Conservation (phyloP, 805 yeast genomes). For the Spathaspora passalidarum region DNA sequence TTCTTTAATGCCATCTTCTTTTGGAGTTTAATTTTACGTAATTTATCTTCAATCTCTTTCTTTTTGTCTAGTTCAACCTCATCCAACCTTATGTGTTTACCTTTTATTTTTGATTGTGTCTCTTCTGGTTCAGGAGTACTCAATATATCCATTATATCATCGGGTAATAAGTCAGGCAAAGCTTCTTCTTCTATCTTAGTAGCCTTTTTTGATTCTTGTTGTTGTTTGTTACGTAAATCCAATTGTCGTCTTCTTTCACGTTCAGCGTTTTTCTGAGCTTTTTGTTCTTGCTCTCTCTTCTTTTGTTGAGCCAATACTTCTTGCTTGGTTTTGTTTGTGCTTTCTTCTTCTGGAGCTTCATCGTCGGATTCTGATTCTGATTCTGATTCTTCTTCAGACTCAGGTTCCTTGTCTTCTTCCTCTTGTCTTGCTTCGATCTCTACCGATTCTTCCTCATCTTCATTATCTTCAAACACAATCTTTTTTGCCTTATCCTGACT, state of each 20-base stretch:
- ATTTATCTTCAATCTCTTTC: constrained; percentile 27
- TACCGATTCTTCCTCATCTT: constrained; percentile 10
- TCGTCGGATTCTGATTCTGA: constrained; percentile 22
- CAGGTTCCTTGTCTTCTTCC: constrained; percentile 13
- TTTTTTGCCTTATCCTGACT: constrained; percentile 23
- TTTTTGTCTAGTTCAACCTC: constrained; percentile 33
- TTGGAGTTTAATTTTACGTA: constrained; percentile 19
- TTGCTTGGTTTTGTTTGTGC: constrained; percentile 26
- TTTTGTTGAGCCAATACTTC: constrained; percentile 18
- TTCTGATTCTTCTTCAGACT: constrained; percentile 15
- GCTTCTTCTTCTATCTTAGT: constrained; percentile 17
- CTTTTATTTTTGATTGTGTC: constrained; percentile 9
- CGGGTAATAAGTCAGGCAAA: constrained; percentile 43
- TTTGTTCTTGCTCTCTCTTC: constrained; percentile 19
- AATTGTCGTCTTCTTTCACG: constrained; percentile 35
- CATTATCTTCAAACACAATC: constrained; percentile 32
- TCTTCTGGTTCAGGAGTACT: neutral
- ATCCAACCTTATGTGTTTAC: constrained; percentile 30
- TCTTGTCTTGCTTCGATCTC: constrained; percentile 15
- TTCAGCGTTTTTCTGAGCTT: constrained; percentile 25
- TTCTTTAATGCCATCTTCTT: constrained; percentile 26
- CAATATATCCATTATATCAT: constrained; percentile 24
- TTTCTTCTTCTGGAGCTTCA: constrained; percentile 46
- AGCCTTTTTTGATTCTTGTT: constrained; percentile 28
- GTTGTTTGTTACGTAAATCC: constrained; percentile 30